Conservation (phyloP, 306 rosid genomes). For the Aeschynomene evenia region DNA sequence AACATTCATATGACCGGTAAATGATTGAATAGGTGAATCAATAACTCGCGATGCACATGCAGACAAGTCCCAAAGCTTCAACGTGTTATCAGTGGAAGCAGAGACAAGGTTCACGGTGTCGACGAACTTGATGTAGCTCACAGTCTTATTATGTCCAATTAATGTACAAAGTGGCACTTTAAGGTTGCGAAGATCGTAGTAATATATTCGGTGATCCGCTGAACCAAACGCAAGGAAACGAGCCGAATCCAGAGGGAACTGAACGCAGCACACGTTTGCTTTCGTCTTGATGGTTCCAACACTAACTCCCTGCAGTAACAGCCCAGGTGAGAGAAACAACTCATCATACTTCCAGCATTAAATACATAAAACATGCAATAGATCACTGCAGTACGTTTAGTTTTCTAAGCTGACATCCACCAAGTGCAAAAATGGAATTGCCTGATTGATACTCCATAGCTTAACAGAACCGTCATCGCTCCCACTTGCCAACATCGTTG, state of each 20-base stretch:
- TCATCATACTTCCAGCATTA: slow-evolving; percentile 68
- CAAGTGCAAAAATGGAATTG: slow-evolving; percentile 96
- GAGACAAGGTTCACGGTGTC: slow-evolving; percentile 71
- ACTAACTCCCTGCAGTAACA: slow-evolving; percentile 91
- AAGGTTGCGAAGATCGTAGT: slow-evolving; percentile 83
- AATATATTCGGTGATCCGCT: slow-evolving; percentile 88
- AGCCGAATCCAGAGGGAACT: slow-evolving; percentile 78
- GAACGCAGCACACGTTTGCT: slow-evolving; percentile 97
- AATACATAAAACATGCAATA: slow-evolving; percentile 55
- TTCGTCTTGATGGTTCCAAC: slow-evolving; percentile 87
- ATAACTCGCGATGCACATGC: slow-evolving; percentile 68
- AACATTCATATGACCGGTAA: slow-evolving; percentile 82
- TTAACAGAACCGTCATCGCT: slow-evolving; percentile 92
- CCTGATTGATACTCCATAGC: slow-evolving; percentile 99
- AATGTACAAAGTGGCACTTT: slow-evolving; percentile 77
- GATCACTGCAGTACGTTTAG: slow-evolving; percentile 91
- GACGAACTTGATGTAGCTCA: slow-evolving; percentile 85
- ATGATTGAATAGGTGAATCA: slow-evolving; percentile 77
- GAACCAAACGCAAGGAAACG: slow-evolving; percentile 93
- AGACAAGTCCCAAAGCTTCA: slow-evolving; percentile 99
- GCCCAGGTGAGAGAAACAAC: slow-evolving; percentile 76
- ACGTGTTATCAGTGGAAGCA: slow-evolving; percentile 83
- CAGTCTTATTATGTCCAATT: slow-evolving; percentile 85
- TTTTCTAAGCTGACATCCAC: slow-evolving; percentile 96
- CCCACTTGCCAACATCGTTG: slow-evolving; percentile 94